phyloP scores from a whole-genome alignment of 73 alveolate species.

The Stentor coeruleus region DNA sequence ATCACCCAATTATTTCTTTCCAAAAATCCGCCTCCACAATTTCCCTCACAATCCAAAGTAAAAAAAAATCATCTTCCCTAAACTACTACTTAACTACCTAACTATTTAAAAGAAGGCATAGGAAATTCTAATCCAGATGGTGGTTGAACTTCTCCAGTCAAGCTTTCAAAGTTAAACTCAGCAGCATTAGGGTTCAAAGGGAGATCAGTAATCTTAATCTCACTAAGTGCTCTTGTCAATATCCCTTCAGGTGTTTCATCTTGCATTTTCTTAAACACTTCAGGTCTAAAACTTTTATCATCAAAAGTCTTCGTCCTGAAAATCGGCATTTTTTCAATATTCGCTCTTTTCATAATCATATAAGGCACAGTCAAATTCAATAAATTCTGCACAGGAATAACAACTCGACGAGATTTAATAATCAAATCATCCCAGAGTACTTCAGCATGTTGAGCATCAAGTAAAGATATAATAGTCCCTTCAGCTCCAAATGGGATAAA shows the following conservation, averaged over 20 bases:
- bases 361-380: neutral
- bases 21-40: too few relatives aligned
- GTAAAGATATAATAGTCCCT: constrained; percentile 54
- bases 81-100: too few relatives aligned
- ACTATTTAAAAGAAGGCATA: neutral
- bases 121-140: neutral
- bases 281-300: neutral
- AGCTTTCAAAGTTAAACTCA: neutral
- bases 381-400: neutral
- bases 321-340: neutral
- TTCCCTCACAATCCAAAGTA: too few relatives aligned
- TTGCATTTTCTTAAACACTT: neutral
- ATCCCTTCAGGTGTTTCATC: neutral
- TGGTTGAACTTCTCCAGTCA: neutral
- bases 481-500: constrained; percentile 51
- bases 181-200: neutral
- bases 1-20: too few relatives aligned
- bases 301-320: neutral
- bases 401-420: neutral
- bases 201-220: neutral
- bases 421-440: constrained; percentile 19
- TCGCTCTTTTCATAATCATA: neutral
- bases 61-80: too few relatives aligned
- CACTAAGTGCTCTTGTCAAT: neutral
- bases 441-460: constrained; percentile 1